A percentile compares a stretch with the other conserved stretches of the same genome.
Conservation (phyloP, 2,329 filamentous ascomycete species). For the Ascochyta fabae region DNA sequence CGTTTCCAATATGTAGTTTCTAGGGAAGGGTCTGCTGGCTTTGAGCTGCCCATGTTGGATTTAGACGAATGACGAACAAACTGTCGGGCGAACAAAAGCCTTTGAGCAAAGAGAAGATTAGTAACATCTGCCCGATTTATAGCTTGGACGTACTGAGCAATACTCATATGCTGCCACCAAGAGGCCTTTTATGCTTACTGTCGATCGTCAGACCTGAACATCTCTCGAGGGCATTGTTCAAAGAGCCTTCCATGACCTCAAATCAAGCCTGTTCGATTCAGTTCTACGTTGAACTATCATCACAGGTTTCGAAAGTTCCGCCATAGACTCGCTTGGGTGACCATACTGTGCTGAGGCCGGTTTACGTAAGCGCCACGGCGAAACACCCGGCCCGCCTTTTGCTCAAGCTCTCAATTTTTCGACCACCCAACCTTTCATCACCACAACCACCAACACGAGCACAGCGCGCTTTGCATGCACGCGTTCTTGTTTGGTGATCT, state of each 20-base stretch:
- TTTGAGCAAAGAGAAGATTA: neutral
- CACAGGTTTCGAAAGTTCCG: neutral
- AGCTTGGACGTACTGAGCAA: neutral
- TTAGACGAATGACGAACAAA: neutral
- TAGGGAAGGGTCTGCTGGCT: neutral
- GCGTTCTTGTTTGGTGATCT: conserved; percentile 10
- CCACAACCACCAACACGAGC: conserved; percentile 19
- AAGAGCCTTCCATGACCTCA: no score
- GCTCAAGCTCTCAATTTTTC: conserved; percentile 32
- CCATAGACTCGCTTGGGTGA: conserved; percentile 1
- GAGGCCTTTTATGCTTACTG: no score
- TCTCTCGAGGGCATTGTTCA: no score
- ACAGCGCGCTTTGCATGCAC: conserved; percentile 25
- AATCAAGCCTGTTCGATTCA: no score
- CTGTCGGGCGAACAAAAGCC: neutral
- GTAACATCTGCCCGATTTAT: neutral
- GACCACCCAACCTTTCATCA: conserved; percentile 16
- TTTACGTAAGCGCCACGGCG: conserved; percentile 8
- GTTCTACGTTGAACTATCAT: no score
- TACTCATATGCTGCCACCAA: neutral
- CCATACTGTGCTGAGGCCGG: neutral
- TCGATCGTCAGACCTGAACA: no score
- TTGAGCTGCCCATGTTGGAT: neutral
- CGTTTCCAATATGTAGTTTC: neutral
- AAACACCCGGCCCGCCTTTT: conserved; percentile 12